Evolutionary conservation across 148 eudicot species (phyloP), one percentile per base, ranked within the genome.

Genomic region (Rhododendron simsii): DNA sequence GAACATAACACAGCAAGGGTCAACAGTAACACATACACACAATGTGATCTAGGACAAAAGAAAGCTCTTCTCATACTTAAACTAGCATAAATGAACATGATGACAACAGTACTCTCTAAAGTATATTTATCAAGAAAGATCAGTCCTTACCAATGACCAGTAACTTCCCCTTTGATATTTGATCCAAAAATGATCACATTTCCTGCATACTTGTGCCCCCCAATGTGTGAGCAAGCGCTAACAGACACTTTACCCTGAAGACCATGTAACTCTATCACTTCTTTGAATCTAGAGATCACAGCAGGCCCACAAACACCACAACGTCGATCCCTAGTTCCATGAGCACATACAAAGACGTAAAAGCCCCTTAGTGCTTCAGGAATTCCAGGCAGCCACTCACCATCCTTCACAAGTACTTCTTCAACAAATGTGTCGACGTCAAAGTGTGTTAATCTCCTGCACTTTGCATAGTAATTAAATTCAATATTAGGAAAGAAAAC

Each of bases 241-340:
- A 97, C 90, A 71, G 96, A 93, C 47, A 97, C 96, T 90, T 95
- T 95, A 61, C 91, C 89, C 85, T 92, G 95, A 89, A 93, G 92
- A 85, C 96, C 94, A 89, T 83, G 92, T 79, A 82, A 84, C 82
- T 95, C 98, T 76, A 93, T 92, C 90, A 94, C 98, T 86, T 94
- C 97, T 83, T 89, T 93, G 86, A 97, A 95, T 91, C 92, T 93
- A 87, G 92, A 84, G 48, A 97, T 90, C 67, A 97, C 63, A 85
- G 95, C 90, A 84, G 99, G 99, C 78, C 99, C 99, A 90, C 99
- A 97, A 85, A 95, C 95, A 89, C 99, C 99, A 90, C 98, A 97
- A 26, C 98, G 93, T 26, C 95, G 94, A 90, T 97, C 99, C 76
- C 99, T 92, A 75, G 95, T 87, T 86, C 98, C 98, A 91, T 97